Evolutionary conservation across 768 basidiomycete genomes (phyloP).

Genomic region (Phylloporus arenicola): DNA sequence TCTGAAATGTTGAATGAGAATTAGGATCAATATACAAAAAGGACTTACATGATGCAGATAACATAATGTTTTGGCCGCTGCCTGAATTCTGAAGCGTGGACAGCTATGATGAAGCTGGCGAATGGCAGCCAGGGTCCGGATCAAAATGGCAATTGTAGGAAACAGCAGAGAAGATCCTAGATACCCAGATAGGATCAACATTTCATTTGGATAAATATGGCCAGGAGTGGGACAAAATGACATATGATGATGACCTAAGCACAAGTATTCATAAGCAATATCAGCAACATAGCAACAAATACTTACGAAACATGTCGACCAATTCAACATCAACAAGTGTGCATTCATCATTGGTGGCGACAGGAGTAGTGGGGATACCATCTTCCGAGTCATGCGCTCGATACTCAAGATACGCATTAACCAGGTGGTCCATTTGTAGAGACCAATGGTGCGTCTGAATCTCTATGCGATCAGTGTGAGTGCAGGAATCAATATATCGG

Average conservation of each 20-base stretch:
- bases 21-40: neutral
- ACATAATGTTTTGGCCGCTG: neutral
- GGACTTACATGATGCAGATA: neutral
- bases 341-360: no score
- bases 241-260: neutral
- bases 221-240: neutral
- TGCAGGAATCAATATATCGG: neutral
- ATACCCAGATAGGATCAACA: constrained; percentile 4
- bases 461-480: constrained; percentile 9
- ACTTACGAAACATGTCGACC: neutral
- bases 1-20: neutral
- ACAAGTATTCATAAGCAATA: neutral
- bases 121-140: constrained; percentile 8
- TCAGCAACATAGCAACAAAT: neutral
- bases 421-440: constrained; percentile 6
- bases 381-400: neutral
- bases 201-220: constrained; percentile 8
- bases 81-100: constrained; percentile 8
- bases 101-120: constrained; percentile 3
- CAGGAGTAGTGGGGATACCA: neutral
- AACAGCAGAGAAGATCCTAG: constrained; percentile 4
- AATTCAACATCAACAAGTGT: neutral
- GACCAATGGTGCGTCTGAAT: constrained; percentile 16
- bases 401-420: constrained; percentile 1
- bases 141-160: constrained; percentile 11